Conservation (phyloP, 139 green algal genomes). For the Picochlorum sp. region DNA sequence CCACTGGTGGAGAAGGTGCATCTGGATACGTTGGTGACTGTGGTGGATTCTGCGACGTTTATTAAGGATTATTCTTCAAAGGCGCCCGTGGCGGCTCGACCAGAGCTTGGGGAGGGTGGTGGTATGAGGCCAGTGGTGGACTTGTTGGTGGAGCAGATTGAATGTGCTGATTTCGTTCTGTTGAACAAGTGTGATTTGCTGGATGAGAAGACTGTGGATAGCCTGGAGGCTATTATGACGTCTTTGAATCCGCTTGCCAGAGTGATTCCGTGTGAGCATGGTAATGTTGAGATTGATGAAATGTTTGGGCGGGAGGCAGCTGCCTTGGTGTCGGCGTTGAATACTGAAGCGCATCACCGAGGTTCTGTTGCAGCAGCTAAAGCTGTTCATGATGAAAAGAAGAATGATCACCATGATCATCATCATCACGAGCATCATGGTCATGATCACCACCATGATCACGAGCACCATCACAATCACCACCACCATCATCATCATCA, state of each 20-base stretch:
- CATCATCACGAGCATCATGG: constrained; percentile 24
- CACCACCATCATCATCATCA: constrained; percentile 5
- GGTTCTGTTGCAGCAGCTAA: constrained; percentile 62
- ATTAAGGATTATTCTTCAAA: constrained; percentile 64
- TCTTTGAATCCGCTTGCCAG: constrained; percentile 78
- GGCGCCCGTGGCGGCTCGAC: constrained; percentile 50
- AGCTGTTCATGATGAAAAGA: not conserved
- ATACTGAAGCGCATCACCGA: constrained; percentile 80
- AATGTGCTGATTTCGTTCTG: constrained; percentile 79
- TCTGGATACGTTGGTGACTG: constrained; percentile 79
- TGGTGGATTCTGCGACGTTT: constrained; percentile 65
- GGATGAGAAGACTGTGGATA: constrained; percentile 35
- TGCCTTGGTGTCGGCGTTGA: constrained; percentile 64
- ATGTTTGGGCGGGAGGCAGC: constrained; percentile 43
- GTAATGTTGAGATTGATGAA: constrained; percentile 48
- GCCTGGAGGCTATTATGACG: constrained; percentile 54
- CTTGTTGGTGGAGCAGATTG: constrained; percentile 82
- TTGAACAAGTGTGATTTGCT: constrained; percentile 83
- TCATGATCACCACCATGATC: constrained; percentile 14
- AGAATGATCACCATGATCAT: constrained; percentile 1
- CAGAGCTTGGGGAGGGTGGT: constrained; percentile 83
- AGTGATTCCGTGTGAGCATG: constrained; percentile 54
- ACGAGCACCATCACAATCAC: constrained; percentile 32
- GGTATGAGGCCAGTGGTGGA: constrained; percentile 81
- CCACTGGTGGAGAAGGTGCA: constrained; percentile 60